Evolutionary conservation across 1,284 basidiomycete species (phyloP).

Genomic region (Kwoniella shivajii): DNA sequence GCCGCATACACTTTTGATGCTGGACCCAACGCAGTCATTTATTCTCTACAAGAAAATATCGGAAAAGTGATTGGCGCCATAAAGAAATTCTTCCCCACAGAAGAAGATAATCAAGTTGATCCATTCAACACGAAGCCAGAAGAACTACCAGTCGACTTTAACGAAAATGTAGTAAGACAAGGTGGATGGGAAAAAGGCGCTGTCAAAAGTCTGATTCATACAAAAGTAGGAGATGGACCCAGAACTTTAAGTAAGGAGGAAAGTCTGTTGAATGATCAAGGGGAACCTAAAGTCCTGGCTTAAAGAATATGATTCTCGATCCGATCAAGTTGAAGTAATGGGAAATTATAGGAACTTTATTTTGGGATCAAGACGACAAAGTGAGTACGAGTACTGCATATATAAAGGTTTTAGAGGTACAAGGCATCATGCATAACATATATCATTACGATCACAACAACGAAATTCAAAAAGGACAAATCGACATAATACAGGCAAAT

Average conservation of each 20-base stretch:
- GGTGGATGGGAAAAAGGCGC: constrained; percentile 68
- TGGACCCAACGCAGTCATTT: constrained; percentile 98
- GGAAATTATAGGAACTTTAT: too few relatives aligned
- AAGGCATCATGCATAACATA: too few relatives aligned
- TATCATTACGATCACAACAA: too few relatives aligned
- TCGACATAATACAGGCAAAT: too few relatives aligned
- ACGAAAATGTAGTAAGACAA: constrained; percentile 68
- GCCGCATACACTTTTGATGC: constrained; percentile 99
- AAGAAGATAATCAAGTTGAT: constrained; percentile 71
- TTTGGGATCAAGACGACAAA: too few relatives aligned
- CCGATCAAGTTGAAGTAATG: too few relatives aligned
- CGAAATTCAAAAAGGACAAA: too few relatives aligned
- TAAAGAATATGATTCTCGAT: constrained; percentile 16
- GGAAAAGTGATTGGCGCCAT: constrained; percentile 75
- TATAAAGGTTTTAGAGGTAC: too few relatives aligned
- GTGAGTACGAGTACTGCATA: too few relatives aligned
- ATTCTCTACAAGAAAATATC: constrained; percentile 77
- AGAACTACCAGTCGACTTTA: constrained; percentile 68
- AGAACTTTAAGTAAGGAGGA: constrained; percentile 57
- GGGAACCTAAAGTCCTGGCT: constrained; percentile 53
- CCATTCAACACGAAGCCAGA: constrained; percentile 65
- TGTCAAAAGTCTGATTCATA: constrained; percentile 87
- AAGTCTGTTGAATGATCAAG: constrained; percentile 53
- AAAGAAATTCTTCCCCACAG: constrained; percentile 79
- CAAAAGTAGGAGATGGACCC: constrained; percentile 86